Conservation (phyloP, 257 asterid genomes). For the Lycium barbarum region DNA sequence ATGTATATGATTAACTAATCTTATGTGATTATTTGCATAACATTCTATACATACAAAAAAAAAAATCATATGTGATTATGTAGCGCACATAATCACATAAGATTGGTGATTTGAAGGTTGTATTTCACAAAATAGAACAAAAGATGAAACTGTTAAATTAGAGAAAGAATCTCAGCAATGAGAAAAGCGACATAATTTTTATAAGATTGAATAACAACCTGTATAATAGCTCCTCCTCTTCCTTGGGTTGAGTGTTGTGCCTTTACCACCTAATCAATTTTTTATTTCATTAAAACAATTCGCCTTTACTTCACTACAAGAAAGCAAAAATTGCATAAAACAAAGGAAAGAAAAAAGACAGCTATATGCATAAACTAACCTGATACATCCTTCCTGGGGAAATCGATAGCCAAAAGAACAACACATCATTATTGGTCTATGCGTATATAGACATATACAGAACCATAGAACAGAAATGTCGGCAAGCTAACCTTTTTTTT, state of each 20-base stretch:
- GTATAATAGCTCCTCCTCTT: slow-evolving; percentile 96
- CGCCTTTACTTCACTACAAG: slow-evolving; percentile 20
- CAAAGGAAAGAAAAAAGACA: background rate
- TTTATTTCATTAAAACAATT: slow-evolving; percentile 20
- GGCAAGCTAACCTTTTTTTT: slow-evolving; percentile 77
- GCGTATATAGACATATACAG: slow-evolving; percentile 24
- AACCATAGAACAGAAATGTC: slow-evolving; percentile 25
- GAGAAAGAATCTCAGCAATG: background rate
- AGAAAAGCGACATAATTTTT: background rate
- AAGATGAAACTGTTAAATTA: background rate
- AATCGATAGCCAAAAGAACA: slow-evolving; percentile 38
- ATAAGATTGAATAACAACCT: slow-evolving; percentile 54
- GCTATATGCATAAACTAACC: slow-evolving; percentile 52
- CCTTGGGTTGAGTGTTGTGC: slow-evolving; percentile 94
- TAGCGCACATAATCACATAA: background rate
- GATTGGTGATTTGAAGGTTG: background rate
- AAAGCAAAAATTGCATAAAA: background rate
- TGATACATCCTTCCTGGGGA: slow-evolving; percentile 80
- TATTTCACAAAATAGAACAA: slow-evolving; percentile 10
- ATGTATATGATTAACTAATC: background rate
- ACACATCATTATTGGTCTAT: slow-evolving; percentile 39
- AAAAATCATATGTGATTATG: background rate
- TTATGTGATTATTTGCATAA: background rate
- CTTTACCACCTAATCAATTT: slow-evolving; percentile 71
- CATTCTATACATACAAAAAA: background rate